Base-by-base conservation (phyloP, 2,329 filamentous ascomycete genomes). In the Diplodia scrobiculata region DNA sequence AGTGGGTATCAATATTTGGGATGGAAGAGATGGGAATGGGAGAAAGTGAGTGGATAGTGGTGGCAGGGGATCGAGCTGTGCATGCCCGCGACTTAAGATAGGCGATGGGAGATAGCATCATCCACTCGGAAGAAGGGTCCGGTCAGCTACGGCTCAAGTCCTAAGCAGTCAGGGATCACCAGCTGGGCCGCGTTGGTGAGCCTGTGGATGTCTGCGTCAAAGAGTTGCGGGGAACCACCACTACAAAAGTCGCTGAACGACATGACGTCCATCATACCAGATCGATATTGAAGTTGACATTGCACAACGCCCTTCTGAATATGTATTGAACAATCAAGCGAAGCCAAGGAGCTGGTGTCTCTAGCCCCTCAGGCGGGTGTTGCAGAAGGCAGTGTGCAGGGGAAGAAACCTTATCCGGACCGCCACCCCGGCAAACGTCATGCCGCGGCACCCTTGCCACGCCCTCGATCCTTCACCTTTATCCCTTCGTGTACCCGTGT, bases 101-200 rank as follows among this genome's bases (percentile, higher is more conserved):
- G 58, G 58, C 41, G 58, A 36, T 36, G 48, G 58, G 58, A 62
- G 58, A 62, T 62, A 25, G 58, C 58, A 34, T 62, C 58, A 62
- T 50, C 58, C 45, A 62, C 27, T 50, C 58, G 58, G 58, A 50
- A 50, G 29, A 62, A 48, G 25, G 27, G 27, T 36, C 45, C 58
- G 58, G 41, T 50, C 41, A 62, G 58, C 29, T 27, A 62, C 58
- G 58, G 58, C 58, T 62, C 58, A 62, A 62, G 58, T 50, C 58
- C n/a, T n/a, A 50, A 47, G 29, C 58, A 14, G 17, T 50, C 58
- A 32, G 58, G 45, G 58, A 60, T 17, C 32, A 5, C 11, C 17
- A 36, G 45, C 27, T 34, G 25, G 34, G 27, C 48, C 48, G 58
- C 58, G 29, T 34, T 10, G 45, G 36, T 45, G 34, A 50, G 11